Percentiles rank a stretch among this genome's conserved stretches.
Conservation (phyloP, 1,139 yeast genomes). For the Wickerhamomyces sp. region DNA sequence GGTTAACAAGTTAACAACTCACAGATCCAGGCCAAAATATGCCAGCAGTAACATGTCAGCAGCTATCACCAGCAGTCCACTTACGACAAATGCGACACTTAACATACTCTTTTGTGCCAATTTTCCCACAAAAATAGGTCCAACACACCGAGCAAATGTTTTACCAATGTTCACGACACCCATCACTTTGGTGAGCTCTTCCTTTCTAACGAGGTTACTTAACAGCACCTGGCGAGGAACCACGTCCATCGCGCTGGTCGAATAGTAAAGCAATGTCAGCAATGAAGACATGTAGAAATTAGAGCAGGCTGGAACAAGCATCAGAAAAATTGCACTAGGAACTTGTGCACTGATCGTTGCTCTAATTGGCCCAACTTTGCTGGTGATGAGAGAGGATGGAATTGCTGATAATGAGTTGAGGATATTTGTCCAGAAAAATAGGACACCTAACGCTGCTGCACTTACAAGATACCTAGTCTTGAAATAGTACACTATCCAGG, state of each 20-base stretch:
- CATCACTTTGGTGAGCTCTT: slow-evolving; percentile 71
- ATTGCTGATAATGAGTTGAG: slow-evolving; percentile 59
- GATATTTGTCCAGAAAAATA: slow-evolving; percentile 60
- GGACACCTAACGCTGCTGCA: slow-evolving; percentile 36
- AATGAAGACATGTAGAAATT: slow-evolving; percentile 22
- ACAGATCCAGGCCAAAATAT: slow-evolving; percentile 25
- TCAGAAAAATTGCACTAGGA: slow-evolving; percentile 69
- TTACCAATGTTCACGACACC: slow-evolving; percentile 84
- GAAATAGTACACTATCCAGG: slow-evolving; percentile 86
- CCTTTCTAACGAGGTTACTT: slow-evolving; percentile 58
- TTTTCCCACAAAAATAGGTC: slow-evolving; percentile 75
- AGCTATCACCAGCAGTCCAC: slow-evolving; percentile 48
- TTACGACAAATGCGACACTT: slow-evolving; percentile 56
- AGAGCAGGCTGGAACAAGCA: slow-evolving; percentile 44
- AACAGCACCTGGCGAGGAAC: slow-evolving; percentile 82
- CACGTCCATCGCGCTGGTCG: slow-evolving; percentile 77
- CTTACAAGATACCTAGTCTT: slow-evolving; percentile 28
- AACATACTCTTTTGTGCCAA: slow-evolving; percentile 52
- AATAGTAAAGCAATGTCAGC: slow-evolving; percentile 27
- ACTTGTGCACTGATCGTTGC: slow-evolving; percentile 75
- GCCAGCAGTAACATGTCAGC: slow-evolving; percentile 29
- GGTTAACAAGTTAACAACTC: too few species aligned
- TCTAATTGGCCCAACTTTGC: slow-evolving; percentile 68
- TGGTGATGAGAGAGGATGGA: slow-evolving; percentile 61
- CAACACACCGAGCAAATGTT: slow-evolving; percentile 77